Base-by-base conservation (phyloP, 345 rosid species). In the Sonneratia alba region DNA sequence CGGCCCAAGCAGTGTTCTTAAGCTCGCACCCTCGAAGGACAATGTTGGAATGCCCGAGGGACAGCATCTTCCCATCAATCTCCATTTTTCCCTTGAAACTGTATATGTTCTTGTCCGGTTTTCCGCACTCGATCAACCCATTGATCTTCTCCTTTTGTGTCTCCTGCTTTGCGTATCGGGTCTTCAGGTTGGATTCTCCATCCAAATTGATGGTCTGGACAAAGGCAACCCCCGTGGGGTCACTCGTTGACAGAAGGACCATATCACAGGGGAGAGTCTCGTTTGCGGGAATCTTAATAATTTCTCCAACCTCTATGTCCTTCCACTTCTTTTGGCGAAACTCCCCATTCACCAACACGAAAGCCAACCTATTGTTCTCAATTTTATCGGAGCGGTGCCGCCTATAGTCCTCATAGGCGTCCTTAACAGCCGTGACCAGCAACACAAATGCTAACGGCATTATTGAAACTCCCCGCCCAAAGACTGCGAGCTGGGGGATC, bases 161-260 rank as follows among this genome's bases (percentile, higher is more conserved):
- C 81, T 96, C 99, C 73, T 96, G 99, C 85, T 96, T 92, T 0
- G 99, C 98, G 71, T 96, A 92, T 63, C 98, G 83, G 15, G 98
- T 92, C 85, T 96, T 96, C 87, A 96, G 79, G 79, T 88, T 96
- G 2, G 93, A 89, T 79, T 92, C 98, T 36, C 99, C 99, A 62
- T 96, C 99, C 80, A 96, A 81, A 80, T 96, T 92, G 71, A 92
- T 92, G 10, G 99, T 96, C 85, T 91, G 98, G 71, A 92, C 86
- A 68, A 91, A 91, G 34, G 94, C 98, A 80, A 92, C 97, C 16
- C 98, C 99, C 6, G 99, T 91, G 7, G 97, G 85, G 71, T 95
- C 99, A 83, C 99, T 95, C 0, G 99, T 90, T 0, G 97, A 90
- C 69, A 95, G 84, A 24, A 95, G 80, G 72, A 92, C 97, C 80